These are phyloP conservation scores for Rhododendron henanense DNA, from an alignment of 148 eudicot species.

Conservation along the genomic window DNA sequence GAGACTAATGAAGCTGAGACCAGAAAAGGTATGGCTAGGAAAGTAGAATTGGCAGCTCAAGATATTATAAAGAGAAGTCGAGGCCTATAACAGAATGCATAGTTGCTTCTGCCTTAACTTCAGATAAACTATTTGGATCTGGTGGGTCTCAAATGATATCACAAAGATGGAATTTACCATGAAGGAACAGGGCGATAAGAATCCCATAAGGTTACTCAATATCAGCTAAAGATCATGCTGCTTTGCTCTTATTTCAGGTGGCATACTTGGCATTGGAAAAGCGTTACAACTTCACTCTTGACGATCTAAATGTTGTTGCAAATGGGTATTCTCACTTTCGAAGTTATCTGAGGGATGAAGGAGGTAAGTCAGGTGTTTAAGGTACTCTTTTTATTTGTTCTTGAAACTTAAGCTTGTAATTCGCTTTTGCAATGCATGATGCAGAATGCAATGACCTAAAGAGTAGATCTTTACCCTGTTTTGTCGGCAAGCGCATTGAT, in stretches of 20 bases:
- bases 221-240: neutral
- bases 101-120: neutral
- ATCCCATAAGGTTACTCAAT: neutral
- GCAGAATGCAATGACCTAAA: constrained; percentile 37
- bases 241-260: constrained; percentile 37
- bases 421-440: constrained; percentile 4
- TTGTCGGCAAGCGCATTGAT: constrained; percentile 61
- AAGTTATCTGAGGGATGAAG: constrained; percentile 43
- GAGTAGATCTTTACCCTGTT: constrained; percentile 25
- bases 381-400: no score
- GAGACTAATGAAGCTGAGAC: constrained; percentile 49
- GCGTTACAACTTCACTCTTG: constrained; percentile 74
- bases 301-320: constrained; percentile 77
- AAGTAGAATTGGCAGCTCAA: constrained; percentile 4
- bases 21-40: constrained; percentile 53
- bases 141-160: neutral
- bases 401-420: neutral
- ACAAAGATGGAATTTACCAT: neutral
- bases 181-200: neutral
- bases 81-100: neutral
- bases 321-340: constrained; percentile 79
- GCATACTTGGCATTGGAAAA: constrained; percentile 80
- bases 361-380: constrained; percentile 13
- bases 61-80: neutral
- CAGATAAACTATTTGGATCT: neutral